These are phyloP conservation scores for Bauhinia variegata DNA, from an alignment of 306 rosid genomes.

Conservation along the genomic window DNA sequence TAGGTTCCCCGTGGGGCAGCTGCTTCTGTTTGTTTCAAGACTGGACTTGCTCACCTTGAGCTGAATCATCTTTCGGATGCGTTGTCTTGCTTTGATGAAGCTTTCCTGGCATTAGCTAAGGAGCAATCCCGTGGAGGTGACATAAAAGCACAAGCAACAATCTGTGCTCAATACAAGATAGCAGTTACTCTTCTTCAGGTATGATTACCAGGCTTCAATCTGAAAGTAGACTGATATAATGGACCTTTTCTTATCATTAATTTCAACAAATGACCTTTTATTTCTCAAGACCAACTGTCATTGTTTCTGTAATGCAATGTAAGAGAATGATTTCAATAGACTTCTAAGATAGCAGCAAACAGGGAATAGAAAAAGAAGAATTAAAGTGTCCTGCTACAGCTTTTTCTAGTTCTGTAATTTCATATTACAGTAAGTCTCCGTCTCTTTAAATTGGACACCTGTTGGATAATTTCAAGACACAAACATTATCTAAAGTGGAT, in stretches of 20 bases:
- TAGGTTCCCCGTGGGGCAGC: constrained; percentile 97
- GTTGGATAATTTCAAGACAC: constrained; percentile 14
- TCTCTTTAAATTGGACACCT: constrained; percentile 18
- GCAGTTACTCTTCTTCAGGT: constrained; percentile 96
- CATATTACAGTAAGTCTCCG: not conserved
- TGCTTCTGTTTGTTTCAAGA: constrained; percentile 90
- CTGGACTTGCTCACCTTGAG: constrained; percentile 95
- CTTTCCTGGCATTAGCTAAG: constrained; percentile 92
- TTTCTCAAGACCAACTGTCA: constrained; percentile 34
- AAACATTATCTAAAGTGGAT: constrained; percentile 4
- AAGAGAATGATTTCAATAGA: constrained; percentile 6
- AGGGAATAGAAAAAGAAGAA: not conserved
- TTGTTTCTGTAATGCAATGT: not conserved
- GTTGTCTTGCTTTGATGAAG: constrained; percentile 89
- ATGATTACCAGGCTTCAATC: constrained; percentile 31
- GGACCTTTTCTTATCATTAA: constrained; percentile 20
- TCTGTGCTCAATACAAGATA: constrained; percentile 96
- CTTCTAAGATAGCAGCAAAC: constrained; percentile 14
- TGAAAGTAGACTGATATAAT: constrained; percentile 21
- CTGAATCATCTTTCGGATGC: constrained; percentile 96
- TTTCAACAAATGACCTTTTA: constrained; percentile 26
- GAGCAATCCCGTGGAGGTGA: constrained; percentile 96
- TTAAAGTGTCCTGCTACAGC: constrained; percentile 11
- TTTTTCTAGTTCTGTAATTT: constrained; percentile 18
- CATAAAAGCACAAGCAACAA: constrained; percentile 97